Evolutionary conservation across 164 flowering plant genomes (phyloP).

Genomic region (Brasenia schreberi): DNA sequence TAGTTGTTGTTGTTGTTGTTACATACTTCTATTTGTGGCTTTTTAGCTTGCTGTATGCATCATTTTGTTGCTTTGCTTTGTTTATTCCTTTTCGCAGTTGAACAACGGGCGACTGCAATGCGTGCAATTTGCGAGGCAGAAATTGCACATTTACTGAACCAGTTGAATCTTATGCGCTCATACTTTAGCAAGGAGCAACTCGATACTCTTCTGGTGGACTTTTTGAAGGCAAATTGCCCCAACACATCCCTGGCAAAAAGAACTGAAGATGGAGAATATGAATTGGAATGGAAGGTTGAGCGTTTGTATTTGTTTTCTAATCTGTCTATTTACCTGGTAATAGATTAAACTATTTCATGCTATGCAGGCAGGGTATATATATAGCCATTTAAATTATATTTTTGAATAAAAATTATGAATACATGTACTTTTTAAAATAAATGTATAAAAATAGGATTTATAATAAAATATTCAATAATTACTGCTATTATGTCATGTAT

Average conservation of each 20-base stretch:
- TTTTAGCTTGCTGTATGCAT: not conserved
- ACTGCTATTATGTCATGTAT: too few relatives aligned
- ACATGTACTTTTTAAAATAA: too few relatives aligned
- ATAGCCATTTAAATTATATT: too few relatives aligned
- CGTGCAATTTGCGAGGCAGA: constrained; percentile 61
- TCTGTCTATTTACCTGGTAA: too few relatives aligned
- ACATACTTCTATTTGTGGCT: not conserved
- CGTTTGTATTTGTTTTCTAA: constrained; percentile 4
- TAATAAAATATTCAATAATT: too few relatives aligned
- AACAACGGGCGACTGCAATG: constrained; percentile 42
- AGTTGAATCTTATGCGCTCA: constrained; percentile 51
- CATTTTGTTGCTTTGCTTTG: not conserved
- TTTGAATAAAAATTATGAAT: too few relatives aligned
- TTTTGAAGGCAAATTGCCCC: constrained; percentile 54
- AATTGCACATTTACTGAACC: constrained; percentile 37
- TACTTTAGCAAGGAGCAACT: constrained; percentile 45
- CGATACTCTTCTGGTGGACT: constrained; percentile 33
- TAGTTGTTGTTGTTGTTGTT: too few relatives aligned
- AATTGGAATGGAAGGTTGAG: constrained; percentile 40
- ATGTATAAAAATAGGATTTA: too few relatives aligned
- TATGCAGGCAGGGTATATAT: too few relatives aligned
- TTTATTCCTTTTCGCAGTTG: constrained; percentile 19
- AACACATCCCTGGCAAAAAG: constrained; percentile 27
- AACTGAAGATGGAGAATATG: constrained; percentile 31
- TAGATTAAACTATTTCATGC: too few relatives aligned